Percentiles rank a stretch among this genome's conserved stretches.
phyloP scores from a whole-genome alignment of 371 early-diverging fungal species.

The Apophysomyces ossiformis region DNA sequence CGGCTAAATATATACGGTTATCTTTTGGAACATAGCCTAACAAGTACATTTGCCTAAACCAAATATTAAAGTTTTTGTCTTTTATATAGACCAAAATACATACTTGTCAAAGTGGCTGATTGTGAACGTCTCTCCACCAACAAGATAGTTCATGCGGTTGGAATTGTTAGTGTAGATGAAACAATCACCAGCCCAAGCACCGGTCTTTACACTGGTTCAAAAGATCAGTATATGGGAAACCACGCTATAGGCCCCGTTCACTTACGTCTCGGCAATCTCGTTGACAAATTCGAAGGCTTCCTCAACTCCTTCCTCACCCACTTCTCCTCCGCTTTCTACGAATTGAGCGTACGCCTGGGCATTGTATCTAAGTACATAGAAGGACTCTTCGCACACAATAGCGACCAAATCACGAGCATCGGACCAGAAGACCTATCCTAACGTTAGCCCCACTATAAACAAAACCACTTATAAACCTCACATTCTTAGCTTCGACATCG shows the following conservation, averaged over 20 bases:
- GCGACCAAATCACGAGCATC: slow-evolving; percentile 92
- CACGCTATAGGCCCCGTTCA: background rate
- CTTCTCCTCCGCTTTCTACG: slow-evolving; percentile 74
- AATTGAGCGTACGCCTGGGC: slow-evolving; percentile 81
- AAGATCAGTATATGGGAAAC: background rate
- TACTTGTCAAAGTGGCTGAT: slow-evolving; percentile 92
- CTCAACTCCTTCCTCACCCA: slow-evolving; percentile 94
- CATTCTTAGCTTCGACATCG: slow-evolving; percentile 86
- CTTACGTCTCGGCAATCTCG: slow-evolving; percentile 83
- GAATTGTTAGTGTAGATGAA: slow-evolving; percentile 93
- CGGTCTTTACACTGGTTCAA: slow-evolving; percentile 76
- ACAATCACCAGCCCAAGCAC: slow-evolving; percentile 97
- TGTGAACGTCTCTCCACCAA: slow-evolving; percentile 91
- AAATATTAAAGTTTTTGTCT: background rate
- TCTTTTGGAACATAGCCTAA: slow-evolving; percentile 94
- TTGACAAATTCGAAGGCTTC: slow-evolving; percentile 94
- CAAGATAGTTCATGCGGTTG: slow-evolving; percentile 94
- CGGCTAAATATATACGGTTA: slow-evolving; percentile 91
- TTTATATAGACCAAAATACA: slow-evolving; percentile 14
- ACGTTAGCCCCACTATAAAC: background rate
- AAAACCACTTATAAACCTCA: slow-evolving; percentile 29
- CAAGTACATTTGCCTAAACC: slow-evolving; percentile 76
- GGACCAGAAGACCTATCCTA: slow-evolving; percentile 81
- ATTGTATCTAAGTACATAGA: slow-evolving; percentile 91
- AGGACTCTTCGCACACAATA: slow-evolving; percentile 90